Conservation (phyloP, 352 stramenopile species). For the Phytophthora palmivora region DNA sequence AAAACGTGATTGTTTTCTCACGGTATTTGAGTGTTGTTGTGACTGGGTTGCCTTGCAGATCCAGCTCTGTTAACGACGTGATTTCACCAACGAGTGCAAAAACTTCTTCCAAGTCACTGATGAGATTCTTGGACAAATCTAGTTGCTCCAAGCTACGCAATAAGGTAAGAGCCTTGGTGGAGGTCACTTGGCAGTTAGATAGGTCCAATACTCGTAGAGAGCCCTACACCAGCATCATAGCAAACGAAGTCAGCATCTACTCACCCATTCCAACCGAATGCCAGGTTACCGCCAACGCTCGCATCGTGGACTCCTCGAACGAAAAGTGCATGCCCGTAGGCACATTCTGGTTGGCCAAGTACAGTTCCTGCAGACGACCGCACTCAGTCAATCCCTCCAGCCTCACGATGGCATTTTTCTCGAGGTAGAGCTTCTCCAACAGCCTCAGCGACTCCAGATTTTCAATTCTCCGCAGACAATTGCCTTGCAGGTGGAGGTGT, state of each 20-base stretch:
- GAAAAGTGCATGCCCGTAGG: constrained; percentile 38
- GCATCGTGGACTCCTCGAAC: constrained; percentile 56
- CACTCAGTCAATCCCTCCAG: constrained; percentile 55
- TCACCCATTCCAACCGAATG: neutral
- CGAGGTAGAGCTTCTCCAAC: constrained; percentile 80
- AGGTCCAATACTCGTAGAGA: constrained; percentile 72
- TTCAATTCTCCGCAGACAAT: constrained; percentile 61
- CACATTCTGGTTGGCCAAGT: constrained; percentile 68
- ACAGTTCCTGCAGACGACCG: constrained; percentile 58
- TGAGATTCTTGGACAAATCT: constrained; percentile 70
- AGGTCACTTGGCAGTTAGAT: constrained; percentile 57
- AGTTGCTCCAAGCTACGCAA: constrained; percentile 63
- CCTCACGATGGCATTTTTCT: constrained; percentile 65
- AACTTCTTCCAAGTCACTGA: constrained; percentile 72
- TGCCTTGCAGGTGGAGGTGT: constrained; percentile 81
- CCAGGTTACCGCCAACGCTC: constrained; percentile 42
- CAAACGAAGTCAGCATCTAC: constrained; percentile 1
- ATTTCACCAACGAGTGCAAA: constrained; percentile 63
- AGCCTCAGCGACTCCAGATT: constrained; percentile 45
- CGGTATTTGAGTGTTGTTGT: constrained; percentile 63
- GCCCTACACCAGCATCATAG: constrained; percentile 31
- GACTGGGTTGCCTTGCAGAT: constrained; percentile 69
- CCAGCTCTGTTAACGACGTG: constrained; percentile 56
- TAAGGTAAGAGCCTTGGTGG: constrained; percentile 31
- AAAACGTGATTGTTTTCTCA: constrained; percentile 81